phyloP scores from a whole-genome alignment of 495 filamentous ascomycete genomes.

The Xylaria longipes region DNA sequence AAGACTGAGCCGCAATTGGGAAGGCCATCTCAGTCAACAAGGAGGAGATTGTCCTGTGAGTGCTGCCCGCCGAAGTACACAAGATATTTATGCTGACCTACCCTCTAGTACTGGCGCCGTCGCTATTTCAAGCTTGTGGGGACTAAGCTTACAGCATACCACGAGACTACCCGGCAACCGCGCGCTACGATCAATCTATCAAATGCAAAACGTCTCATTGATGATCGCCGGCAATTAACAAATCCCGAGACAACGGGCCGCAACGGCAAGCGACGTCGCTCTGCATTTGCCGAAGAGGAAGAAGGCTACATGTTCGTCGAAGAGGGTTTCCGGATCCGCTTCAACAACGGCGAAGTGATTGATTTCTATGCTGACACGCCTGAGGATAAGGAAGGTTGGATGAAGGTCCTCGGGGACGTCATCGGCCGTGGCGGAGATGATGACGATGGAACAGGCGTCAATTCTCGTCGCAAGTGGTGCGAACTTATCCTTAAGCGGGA shows the following conservation, averaged over 20 bases:
- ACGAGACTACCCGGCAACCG: constrained; percentile 92
- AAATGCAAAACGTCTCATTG: constrained; percentile 92
- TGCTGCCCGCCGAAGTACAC: constrained; percentile 28
- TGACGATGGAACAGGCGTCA: constrained; percentile 41
- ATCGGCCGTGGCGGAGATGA: constrained; percentile 66
- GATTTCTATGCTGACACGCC: constrained; percentile 96
- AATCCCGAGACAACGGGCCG: constrained; percentile 79
- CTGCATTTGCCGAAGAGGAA: constrained; percentile 96
- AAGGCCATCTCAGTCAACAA: constrained; percentile 92
- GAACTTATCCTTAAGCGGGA: constrained; percentile 77
- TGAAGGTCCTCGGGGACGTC: constrained; percentile 84
- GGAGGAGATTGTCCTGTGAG: constrained; percentile 97
- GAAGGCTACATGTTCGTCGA: constrained; percentile 99
- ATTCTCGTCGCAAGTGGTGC: constrained; percentile 73
- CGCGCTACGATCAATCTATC: constrained; percentile 95
- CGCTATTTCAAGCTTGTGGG: constrained; percentile 95
- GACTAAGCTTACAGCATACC: constrained; percentile 91
- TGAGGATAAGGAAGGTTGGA: constrained; percentile 89
- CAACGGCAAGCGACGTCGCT: constrained; percentile 81
- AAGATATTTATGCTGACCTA: constrained; percentile 6
- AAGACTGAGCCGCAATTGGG: constrained; percentile 72
- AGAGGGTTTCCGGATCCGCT: constrained; percentile 97
- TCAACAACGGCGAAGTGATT: constrained; percentile 96
- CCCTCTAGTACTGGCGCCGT: constrained; percentile 87
- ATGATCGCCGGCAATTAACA: constrained; percentile 83